A percentile compares a stretch with the other conserved stretches of the same genome.
Conservation (phyloP, 2,329 filamentous ascomycete species). For the Talaromyces sp. region DNA sequence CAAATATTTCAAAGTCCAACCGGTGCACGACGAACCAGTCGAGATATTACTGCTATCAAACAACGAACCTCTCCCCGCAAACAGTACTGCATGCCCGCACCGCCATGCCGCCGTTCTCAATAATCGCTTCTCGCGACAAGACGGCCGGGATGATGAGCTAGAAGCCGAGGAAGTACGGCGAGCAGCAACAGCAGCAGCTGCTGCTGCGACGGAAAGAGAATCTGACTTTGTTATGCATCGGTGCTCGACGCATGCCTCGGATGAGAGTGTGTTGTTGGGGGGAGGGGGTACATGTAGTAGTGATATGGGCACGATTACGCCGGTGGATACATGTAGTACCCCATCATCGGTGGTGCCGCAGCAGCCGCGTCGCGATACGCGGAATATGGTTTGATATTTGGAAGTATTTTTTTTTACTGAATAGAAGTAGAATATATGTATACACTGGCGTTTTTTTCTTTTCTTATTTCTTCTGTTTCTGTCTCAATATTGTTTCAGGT, state of each 20-base stretch:
- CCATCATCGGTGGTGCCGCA: not conserved
- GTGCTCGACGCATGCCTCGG: not conserved
- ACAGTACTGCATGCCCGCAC: slow-evolving; percentile 24
- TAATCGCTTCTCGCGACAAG: slow-evolving; percentile 28
- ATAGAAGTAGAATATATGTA: not conserved
- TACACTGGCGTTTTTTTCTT: not conserved
- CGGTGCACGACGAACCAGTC: slow-evolving; percentile 29
- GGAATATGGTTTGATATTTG: slow-evolving; percentile 6
- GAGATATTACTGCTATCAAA: slow-evolving; percentile 29
- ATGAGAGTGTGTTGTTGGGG: not conserved
- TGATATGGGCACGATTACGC: not conserved
- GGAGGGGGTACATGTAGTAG: not conserved
- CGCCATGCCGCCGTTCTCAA: slow-evolving; percentile 29
- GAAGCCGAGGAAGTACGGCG: not conserved
- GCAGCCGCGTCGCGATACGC: not conserved
- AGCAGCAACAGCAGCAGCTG: not conserved
- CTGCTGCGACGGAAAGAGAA: not conserved
- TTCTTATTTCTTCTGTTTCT: not conserved
- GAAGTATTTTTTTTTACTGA: not conserved
- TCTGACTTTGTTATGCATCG: not conserved
- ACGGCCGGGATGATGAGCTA: slow-evolving; percentile 9
- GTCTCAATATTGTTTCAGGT: not conserved
- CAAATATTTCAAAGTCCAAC: slow-evolving; percentile 24
- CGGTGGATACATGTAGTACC: not conserved
- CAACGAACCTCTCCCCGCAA: slow-evolving; percentile 32